Conservation (phyloP, 495 filamentous ascomycete species). For the Aspergillus ostianus region DNA sequence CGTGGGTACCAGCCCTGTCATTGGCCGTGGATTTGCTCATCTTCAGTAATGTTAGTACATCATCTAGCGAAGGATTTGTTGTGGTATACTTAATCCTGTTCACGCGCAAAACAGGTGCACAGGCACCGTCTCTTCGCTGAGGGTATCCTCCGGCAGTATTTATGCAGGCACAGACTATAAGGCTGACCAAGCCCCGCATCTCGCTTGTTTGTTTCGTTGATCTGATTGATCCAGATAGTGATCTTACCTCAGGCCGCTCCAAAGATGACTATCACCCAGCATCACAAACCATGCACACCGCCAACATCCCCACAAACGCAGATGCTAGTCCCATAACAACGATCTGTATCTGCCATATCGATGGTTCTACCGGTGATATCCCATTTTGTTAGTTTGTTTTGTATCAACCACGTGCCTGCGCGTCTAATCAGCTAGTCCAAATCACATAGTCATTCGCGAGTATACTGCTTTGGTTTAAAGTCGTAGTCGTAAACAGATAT, state of each 20-base stretch:
- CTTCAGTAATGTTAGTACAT: no score
- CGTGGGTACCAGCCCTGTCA: no score
- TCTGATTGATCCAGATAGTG: background rate
- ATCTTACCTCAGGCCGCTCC: background rate
- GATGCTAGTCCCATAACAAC: background rate
- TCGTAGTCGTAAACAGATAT: background rate
- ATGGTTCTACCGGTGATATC: background rate
- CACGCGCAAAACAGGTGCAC: no score
- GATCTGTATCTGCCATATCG: background rate
- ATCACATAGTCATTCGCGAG: background rate
- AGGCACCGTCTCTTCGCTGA: no score
- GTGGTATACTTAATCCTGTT: no score
- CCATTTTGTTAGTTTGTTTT: background rate
- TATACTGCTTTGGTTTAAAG: background rate
- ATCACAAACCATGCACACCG: background rate
- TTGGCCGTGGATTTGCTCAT: no score
- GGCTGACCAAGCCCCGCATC: no score
- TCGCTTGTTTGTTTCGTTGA: background rate
- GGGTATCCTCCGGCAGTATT: no score
- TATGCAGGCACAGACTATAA: no score
- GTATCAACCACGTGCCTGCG: background rate
- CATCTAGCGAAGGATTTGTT: no score
- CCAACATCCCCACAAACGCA: background rate
- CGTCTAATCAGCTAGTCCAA: background rate
- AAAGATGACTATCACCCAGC: no score